phyloP scores from a whole-genome alignment of 2,329 filamentous ascomycete genomes.

The Microascus cirrosus region DNA sequence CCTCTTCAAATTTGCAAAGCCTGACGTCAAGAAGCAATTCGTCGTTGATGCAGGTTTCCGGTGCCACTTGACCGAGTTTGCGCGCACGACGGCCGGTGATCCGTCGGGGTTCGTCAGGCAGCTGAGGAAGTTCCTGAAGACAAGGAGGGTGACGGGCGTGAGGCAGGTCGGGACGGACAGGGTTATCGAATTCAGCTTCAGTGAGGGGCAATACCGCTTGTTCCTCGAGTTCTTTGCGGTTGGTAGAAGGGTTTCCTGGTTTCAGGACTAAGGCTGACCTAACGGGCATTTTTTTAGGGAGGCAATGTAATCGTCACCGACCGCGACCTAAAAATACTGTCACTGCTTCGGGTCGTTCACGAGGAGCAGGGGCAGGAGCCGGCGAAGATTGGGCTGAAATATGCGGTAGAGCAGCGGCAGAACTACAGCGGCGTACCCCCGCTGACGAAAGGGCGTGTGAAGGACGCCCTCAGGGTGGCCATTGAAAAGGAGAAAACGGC shows the following conservation, averaged over 20 bases:
- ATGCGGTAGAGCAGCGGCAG: conserved; percentile 71
- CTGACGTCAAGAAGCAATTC: conserved; percentile 78
- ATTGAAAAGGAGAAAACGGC: conserved; percentile 34
- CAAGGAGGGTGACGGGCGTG: conserved; percentile 69
- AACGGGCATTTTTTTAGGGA: conserved; percentile 28
- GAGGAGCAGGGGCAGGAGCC: conserved; percentile 79
- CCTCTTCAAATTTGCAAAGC: conserved; percentile 88
- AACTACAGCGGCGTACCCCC: conserved; percentile 68
- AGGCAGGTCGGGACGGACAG: conserved; percentile 85
- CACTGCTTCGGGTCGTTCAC: conserved; percentile 67
- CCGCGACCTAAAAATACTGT: conserved; percentile 68
- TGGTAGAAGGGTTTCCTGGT: conserved; percentile 6
- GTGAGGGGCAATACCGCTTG: conserved; percentile 76
- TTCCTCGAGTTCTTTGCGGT: conserved; percentile 91
- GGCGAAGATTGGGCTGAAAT: conserved; percentile 64
- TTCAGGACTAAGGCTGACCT: neutral
- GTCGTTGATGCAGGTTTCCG: conserved; percentile 93
- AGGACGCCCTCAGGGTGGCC: conserved; percentile 55
- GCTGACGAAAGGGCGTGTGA: conserved; percentile 63
- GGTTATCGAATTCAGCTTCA: conserved; percentile 86
- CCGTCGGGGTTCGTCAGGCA: conserved; percentile 79
- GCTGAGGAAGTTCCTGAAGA: conserved; percentile 80
- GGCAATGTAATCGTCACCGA: conserved; percentile 94
- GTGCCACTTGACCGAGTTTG: conserved; percentile 86
- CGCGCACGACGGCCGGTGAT: conserved; percentile 70